Conservation (phyloP, 2,329 filamentous ascomycete species). For the Allantophomopsis lycopodina region DNA sequence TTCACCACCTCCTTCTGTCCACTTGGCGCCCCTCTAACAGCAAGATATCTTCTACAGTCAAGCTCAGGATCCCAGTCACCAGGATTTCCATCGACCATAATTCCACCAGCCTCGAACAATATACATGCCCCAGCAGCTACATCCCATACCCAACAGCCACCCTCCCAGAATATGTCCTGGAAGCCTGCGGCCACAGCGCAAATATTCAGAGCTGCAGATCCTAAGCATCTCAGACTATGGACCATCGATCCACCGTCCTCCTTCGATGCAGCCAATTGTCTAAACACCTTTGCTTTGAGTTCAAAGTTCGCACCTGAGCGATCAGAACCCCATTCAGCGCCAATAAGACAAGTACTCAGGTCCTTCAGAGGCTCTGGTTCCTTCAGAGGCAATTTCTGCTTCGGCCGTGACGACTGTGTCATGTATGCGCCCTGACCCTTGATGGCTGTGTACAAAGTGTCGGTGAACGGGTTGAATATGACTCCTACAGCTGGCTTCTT, state of each 20-base stretch:
- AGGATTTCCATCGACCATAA: slow-evolving; percentile 60
- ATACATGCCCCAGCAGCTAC: slow-evolving; percentile 74
- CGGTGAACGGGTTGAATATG: slow-evolving; percentile 68
- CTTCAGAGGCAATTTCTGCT: slow-evolving; percentile 28
- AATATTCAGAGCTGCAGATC: slow-evolving; percentile 63
- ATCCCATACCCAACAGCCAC: slow-evolving; percentile 76
- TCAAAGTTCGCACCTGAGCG: slow-evolving; percentile 58
- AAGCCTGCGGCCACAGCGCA: slow-evolving; percentile 59
- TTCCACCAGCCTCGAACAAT: slow-evolving; percentile 58
- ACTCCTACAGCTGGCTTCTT: slow-evolving; percentile 54
- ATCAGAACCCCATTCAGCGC: slow-evolving; percentile 60
- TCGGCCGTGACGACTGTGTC: slow-evolving; percentile 24
- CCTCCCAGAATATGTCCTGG: slow-evolving; percentile 70
- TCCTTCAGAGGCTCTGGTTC: slow-evolving; percentile 41
- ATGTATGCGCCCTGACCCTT: slow-evolving; percentile 51
- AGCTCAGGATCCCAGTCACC: slow-evolving; percentile 53
- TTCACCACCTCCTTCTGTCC: slow-evolving; percentile 49
- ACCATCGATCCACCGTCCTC: slow-evolving; percentile 59
- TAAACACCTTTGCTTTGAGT: slow-evolving; percentile 54
- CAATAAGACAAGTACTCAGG: slow-evolving; percentile 48
- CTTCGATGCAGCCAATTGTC: slow-evolving; percentile 36
- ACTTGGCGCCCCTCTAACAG: slow-evolving; percentile 41
- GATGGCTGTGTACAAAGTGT: slow-evolving; percentile 55
- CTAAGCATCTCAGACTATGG: slow-evolving; percentile 56
- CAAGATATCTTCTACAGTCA: slow-evolving; percentile 47